Base-by-base conservation (phyloP, 179 eudicot genomes). In the Pouteria campechiana region DNA sequence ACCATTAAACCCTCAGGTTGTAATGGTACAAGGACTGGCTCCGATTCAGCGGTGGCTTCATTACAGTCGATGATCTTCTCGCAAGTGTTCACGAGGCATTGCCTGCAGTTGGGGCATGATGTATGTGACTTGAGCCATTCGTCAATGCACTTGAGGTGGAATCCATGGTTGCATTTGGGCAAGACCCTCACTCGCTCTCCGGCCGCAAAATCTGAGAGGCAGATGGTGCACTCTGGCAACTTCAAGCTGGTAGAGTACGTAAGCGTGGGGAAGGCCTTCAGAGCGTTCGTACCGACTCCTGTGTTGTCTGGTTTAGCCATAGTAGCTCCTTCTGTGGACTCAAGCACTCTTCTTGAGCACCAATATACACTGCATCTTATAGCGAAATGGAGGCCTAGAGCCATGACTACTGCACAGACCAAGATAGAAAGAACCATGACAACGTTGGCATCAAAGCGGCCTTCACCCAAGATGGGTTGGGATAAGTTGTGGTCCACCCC, bases 351-450 rank as follows among this genome's bases (percentile, higher is more conserved):
- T 22, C 50, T 69, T 3, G 97, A 81, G 64, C 95, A 89, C 54
- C 78, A 62, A n/a, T n/a, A n/a, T 15, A 81, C 23, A 3, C 76
- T 93, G 51, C 97, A 85, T 53, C 78, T 76, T 34, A 85, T 66
- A 25, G 85, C 68, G 15, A 83, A 74, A 42, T 89, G 81, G 19
- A 89, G 30, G 2, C 81, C 95, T 17, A 89, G 64, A 10, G 93
- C 85, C 41, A 93, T 84, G 45, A 89, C 69, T 28, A 89, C 32
- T 55, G 97, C 97, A 54, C 95, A 89, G 29, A 89, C 52, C 37
- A 89, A 81, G 31, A 89, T 86, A n/a, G 95, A 78, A 9, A 85
- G 63, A 32, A 85, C 83, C 95, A 85, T 85, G 1, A 89, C 78
- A 19, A 85, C 97, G 60, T 81, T 85, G 22, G 93, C 72, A 20